phyloP scores from a whole-genome alignment of 352 stramenopile species.

The Phytophthora hibernalis region DNA sequence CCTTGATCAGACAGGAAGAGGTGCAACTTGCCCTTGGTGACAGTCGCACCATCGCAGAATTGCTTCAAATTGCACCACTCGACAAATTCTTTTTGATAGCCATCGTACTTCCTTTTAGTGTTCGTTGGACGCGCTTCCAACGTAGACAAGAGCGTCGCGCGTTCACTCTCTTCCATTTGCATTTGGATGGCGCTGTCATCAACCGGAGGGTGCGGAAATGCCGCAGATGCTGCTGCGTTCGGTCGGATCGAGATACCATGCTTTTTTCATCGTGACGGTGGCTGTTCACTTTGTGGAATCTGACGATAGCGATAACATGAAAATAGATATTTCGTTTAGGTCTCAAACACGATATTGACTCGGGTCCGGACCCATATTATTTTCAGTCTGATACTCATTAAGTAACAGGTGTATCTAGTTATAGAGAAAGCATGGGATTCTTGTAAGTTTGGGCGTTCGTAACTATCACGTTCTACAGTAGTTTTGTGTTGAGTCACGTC shows the following conservation, averaged over 20 bases:
- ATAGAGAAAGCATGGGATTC: too few species aligned
- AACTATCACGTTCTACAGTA: too few species aligned
- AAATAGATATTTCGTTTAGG: conserved; percentile 1
- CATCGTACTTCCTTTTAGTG: conserved; percentile 13
- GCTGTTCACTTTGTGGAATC: neutral
- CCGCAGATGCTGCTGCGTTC: neutral
- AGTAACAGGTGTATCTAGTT: too few species aligned
- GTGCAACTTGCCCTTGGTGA: conserved; percentile 9
- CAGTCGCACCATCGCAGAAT: neutral
- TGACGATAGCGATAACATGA: neutral
- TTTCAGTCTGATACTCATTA: neutral
- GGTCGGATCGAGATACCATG: conserved; percentile 1
- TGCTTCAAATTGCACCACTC: conserved; percentile 1
- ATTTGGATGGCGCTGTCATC: neutral
- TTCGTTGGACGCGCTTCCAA: conserved; percentile 4
- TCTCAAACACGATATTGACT: neutral
- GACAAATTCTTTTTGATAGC: conserved; percentile 14
- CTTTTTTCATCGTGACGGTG: neutral
- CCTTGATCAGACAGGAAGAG: conserved; percentile 5
- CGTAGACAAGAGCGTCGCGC: neutral
- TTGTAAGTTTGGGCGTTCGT: too few species aligned
- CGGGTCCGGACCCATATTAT: neutral
- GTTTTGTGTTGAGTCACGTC: too few species aligned
- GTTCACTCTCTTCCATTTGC: conserved; percentile 21
- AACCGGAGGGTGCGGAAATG: too few species aligned